Evolutionary conservation across 2,329 filamentous ascomycete species (phyloP).

Genomic region (Didymella segeticola): DNA sequence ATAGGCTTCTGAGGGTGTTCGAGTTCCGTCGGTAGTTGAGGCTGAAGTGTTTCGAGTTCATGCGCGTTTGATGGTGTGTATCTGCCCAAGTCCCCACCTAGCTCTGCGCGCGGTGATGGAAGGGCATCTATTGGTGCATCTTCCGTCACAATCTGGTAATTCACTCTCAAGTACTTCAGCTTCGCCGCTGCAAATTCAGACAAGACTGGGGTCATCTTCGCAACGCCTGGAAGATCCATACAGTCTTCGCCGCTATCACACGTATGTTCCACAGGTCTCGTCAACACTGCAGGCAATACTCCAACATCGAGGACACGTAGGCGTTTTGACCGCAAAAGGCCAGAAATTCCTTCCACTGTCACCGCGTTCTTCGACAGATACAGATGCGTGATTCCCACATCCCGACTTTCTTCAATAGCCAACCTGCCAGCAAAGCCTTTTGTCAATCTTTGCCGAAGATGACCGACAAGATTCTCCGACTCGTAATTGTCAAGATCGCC

Average conservation of each 20-base stretch:
- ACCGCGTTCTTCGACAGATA: constrained; percentile 64
- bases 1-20: constrained; percentile 19
- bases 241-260: constrained; percentile 27
- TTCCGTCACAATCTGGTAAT: constrained; percentile 62
- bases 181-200: constrained; percentile 55
- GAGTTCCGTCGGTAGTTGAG: constrained; percentile 28
- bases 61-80: constrained; percentile 30
- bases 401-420: constrained; percentile 62
- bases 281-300: constrained; percentile 46
- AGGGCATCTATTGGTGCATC: constrained; percentile 36
- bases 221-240: constrained; percentile 55
- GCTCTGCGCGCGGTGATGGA: constrained; percentile 33
- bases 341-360: constrained; percentile 63
- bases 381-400: constrained; percentile 65
- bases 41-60: constrained; percentile 34
- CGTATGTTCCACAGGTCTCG: constrained; percentile 30
- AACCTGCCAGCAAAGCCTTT: constrained; percentile 58
- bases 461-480: constrained; percentile 60
- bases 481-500: constrained; percentile 39
- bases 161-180: constrained; percentile 62
- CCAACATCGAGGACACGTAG: constrained; percentile 65
- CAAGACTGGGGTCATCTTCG: constrained; percentile 62
- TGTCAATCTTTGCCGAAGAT: constrained; percentile 52
- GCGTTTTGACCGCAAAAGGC: constrained; percentile 58
- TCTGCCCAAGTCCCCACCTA: constrained; percentile 30